Percentiles rank a stretch among this genome's conserved stretches.
Conservation (phyloP, 2,329 filamentous ascomycete species). For the Aureobasidium sp. region DNA sequence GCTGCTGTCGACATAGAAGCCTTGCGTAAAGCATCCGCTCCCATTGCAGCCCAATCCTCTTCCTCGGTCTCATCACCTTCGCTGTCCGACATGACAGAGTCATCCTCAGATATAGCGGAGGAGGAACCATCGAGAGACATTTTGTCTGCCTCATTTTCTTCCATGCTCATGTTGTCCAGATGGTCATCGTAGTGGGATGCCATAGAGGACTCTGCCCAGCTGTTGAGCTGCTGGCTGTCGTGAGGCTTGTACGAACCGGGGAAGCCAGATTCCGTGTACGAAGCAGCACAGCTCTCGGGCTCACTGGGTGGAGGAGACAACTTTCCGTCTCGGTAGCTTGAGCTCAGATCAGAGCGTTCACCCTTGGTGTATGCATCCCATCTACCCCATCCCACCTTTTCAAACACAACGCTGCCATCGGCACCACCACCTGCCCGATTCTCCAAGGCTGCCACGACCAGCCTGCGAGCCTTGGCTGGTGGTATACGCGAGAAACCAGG, state of each 20-base stretch:
- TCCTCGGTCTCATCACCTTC: constrained; percentile 75
- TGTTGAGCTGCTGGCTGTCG: constrained; percentile 13
- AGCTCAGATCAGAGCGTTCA: constrained; percentile 40
- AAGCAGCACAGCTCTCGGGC: constrained; percentile 31
- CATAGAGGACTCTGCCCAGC: constrained; percentile 19
- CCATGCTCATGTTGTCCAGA: constrained; percentile 53
- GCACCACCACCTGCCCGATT: constrained; percentile 57
- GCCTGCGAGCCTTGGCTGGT: constrained; percentile 78
- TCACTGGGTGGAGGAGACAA: constrained; percentile 48
- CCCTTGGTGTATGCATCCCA: constrained; percentile 81
- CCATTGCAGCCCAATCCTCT: constrained; percentile 90
- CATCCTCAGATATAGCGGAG: constrained; percentile 59
- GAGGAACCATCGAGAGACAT: constrained; percentile 86
- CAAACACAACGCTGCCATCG: constrained; percentile 71
- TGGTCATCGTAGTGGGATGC: constrained; percentile 17
- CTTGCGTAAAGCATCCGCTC: constrained; percentile 74
- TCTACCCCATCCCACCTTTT: constrained; percentile 95
- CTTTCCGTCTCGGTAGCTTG: constrained; percentile 30
- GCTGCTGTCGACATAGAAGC: constrained; percentile 39
- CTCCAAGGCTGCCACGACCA: constrained; percentile 89
- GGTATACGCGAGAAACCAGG: constrained; percentile 87
- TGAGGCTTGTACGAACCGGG: constrained; percentile 19
- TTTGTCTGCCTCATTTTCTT: constrained; percentile 83
- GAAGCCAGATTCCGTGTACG: constrained; percentile 28
- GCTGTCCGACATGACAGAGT: constrained; percentile 31